These are phyloP conservation scores for Debaryomyces psychrophilus DNA, from an alignment of 1,139 yeast species.

Conservation along the genomic window DNA sequence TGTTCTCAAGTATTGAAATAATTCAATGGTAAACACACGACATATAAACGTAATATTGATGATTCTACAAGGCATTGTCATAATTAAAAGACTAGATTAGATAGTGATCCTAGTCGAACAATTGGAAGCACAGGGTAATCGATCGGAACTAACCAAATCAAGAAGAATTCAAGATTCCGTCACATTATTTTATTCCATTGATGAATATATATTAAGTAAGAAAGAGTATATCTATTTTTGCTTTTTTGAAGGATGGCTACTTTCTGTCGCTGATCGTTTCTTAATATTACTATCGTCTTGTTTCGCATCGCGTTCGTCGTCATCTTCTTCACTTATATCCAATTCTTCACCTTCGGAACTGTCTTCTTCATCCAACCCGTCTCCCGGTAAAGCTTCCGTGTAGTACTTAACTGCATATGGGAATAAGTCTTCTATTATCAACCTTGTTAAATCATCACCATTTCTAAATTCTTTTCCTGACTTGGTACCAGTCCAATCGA, in stretches of 20 bases:
- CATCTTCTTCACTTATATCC: slow-evolving; percentile 41
- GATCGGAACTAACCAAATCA: too few species aligned
- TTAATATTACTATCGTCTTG: background rate
- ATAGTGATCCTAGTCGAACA: too few species aligned
- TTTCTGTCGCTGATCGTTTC: background rate
- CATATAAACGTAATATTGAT: background rate
- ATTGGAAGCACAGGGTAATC: too few species aligned
- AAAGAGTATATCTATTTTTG: background rate
- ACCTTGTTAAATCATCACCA: slow-evolving; percentile 69
- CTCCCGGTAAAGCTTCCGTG: slow-evolving; percentile 65
- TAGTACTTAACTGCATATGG: slow-evolving; percentile 76
- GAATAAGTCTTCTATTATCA: slow-evolving; percentile 66
- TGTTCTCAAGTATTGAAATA: background rate
- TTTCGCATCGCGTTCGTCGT: background rate
- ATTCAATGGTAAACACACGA: background rate
- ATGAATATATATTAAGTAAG: too few species aligned
- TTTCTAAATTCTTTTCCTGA: slow-evolving; percentile 74
- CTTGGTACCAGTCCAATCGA: slow-evolving; percentile 72
- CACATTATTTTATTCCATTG: too few species aligned
- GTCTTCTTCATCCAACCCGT: slow-evolving; percentile 57
- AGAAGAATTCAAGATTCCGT: too few species aligned
- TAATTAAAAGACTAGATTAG: background rate
- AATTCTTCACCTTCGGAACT: slow-evolving; percentile 58
- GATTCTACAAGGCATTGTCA: background rate
- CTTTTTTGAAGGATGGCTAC: slow-evolving; percentile 3